These are phyloP conservation scores for Saccharomycopsis selenospora DNA, from an alignment of 805 yeast species.

Conservation along the genomic window DNA sequence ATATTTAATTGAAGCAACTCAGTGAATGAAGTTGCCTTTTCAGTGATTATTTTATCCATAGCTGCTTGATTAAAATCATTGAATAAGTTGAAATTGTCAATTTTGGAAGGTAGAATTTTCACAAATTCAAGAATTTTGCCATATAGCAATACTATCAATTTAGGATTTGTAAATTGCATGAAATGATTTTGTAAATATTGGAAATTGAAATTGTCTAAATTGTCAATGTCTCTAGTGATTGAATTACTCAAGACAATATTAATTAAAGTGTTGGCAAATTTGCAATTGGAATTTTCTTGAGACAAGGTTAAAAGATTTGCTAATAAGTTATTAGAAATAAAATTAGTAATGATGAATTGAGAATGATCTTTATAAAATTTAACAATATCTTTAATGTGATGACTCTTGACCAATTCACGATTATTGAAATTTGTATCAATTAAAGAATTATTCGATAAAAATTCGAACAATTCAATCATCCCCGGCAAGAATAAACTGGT, in stretches of 20 bases:
- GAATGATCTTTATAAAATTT: constrained; percentile 18
- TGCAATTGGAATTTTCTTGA: neutral
- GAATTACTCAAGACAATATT: constrained; percentile 11
- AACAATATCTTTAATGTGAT: constrained; percentile 15
- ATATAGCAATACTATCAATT: neutral
- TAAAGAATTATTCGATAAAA: constrained; percentile 5
- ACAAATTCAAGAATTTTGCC: neutral
- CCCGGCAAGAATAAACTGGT: neutral
- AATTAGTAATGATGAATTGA: constrained; percentile 7
- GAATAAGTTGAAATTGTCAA: neutral
- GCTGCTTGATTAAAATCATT: neutral
- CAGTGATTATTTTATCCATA: neutral
- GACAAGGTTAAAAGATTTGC: neutral
- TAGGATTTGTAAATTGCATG: neutral
- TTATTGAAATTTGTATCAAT: constrained; percentile 6
- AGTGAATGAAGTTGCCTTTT: neutral
- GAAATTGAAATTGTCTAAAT: neutral
- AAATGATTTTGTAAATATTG: neutral
- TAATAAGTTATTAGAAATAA: constrained; percentile 8
- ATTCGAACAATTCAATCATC: constrained; percentile 4
- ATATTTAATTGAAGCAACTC: neutral
- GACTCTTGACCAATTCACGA: constrained; percentile 5
- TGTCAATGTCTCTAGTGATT: constrained; percentile 3
- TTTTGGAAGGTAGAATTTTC: neutral
- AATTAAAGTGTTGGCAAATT: neutral